Evolutionary conservation across 176 grass and related monocot genomes (phyloP).

Genomic region (Avena insularis): DNA sequence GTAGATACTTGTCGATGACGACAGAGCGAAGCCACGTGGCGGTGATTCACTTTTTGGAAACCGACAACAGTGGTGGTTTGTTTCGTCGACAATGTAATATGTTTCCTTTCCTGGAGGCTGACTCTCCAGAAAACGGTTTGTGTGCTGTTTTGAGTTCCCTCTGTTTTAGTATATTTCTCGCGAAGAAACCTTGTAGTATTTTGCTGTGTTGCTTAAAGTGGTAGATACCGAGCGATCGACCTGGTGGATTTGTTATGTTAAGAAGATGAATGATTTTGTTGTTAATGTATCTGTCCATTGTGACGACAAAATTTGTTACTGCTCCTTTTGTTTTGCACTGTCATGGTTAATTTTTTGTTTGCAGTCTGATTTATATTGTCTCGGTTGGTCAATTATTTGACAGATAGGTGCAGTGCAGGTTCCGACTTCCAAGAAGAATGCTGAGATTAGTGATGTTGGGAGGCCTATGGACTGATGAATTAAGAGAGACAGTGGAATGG

Average conservation of each 20-base stretch:
- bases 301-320: background rate
- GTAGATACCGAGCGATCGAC: background rate
- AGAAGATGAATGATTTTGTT: background rate
- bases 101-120: conserved; percentile 22
- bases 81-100: conserved; percentile 14
- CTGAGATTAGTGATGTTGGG: too few species aligned
- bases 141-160: conserved; percentile 14
- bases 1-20: conserved; percentile 39
- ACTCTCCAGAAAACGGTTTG: background rate
- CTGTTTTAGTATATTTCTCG: background rate
- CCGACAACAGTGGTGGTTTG: background rate
- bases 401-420: background rate
- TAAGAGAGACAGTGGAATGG: conserved; percentile 4
- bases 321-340: background rate
- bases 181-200: background rate
- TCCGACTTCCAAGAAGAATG: too few species aligned
- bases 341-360: background rate
- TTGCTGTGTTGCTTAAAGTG: background rate
- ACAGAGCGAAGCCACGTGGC: background rate
- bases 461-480: conserved; percentile 8
- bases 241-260: conserved; percentile 13
- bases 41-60: conserved; percentile 23
- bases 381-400: background rate
- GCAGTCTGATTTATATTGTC: background rate
- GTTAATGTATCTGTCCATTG: background rate